Percentiles rank a stretch among this genome's conserved stretches.
These are phyloP conservation scores for Abrus precatorius DNA, from an alignment of 306 rosid species.

Conservation along the genomic window DNA sequence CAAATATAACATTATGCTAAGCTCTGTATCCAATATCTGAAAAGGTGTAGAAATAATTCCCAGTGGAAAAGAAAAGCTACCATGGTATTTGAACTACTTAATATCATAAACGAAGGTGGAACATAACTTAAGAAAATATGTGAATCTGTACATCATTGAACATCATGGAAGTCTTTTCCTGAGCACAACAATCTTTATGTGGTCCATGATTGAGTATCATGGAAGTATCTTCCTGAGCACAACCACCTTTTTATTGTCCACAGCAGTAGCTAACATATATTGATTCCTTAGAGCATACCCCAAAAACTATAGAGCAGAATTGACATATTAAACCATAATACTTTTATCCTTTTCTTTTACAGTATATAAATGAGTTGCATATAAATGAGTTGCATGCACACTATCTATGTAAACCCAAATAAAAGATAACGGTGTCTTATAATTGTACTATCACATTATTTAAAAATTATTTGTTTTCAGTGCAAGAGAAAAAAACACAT, in stretches of 20 bases:
- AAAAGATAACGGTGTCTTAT: not conserved
- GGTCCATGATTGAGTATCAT: not conserved
- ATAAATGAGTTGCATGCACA: not conserved
- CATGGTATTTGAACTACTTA: slow-evolving; percentile 2
- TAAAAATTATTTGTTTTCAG: slow-evolving; percentile 11
- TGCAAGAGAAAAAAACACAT: not conserved
- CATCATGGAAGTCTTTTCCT: slow-evolving; percentile 16
- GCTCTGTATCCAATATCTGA: not conserved
- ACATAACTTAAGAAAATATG: not conserved
- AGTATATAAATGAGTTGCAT: not conserved
- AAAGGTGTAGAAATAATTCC: not conserved
- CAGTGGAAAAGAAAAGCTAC: not conserved
- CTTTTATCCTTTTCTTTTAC: not conserved
- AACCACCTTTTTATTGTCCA: too few species aligned
- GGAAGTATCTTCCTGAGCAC: too few species aligned
- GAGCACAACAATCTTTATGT: slow-evolving; percentile 1
- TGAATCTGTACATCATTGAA: not conserved
- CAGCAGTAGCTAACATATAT: not conserved
- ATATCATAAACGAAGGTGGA: not conserved
- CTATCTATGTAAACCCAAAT: not conserved
- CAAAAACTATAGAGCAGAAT: not conserved
- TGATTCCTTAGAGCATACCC: not conserved
- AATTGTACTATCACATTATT: not conserved
- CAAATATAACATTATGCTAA: not conserved
- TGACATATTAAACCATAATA: not conserved